A percentile compares a stretch with the other conserved stretches of the same genome.
These are phyloP conservation scores for Geopyxis carbonaria DNA, from an alignment of 495 filamentous ascomycete genomes.

Conservation along the genomic window DNA sequence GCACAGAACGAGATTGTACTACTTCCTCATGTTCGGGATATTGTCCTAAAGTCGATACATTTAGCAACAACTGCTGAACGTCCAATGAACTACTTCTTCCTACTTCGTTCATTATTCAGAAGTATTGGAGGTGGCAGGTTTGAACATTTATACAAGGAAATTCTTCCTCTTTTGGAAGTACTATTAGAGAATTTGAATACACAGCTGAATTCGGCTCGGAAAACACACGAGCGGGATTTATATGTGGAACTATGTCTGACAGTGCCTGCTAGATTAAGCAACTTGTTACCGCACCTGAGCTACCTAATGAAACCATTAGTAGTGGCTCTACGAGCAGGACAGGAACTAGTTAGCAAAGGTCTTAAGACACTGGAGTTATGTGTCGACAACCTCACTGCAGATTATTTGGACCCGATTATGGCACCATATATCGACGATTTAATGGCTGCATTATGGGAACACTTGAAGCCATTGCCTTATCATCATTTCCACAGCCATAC, in stretches of 20 bases:
- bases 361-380: constrained; percentile 87
- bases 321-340: constrained; percentile 76
- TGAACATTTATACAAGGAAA: constrained; percentile 94
- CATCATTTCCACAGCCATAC: constrained; percentile 95
- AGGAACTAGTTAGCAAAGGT: constrained; percentile 86
- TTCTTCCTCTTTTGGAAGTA: constrained; percentile 90
- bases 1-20: constrained; percentile 88
- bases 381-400: constrained; percentile 93
- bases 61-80: constrained; percentile 88
- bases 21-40: constrained; percentile 85
- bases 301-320: constrained; percentile 95
- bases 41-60: constrained; percentile 90
- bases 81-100: constrained; percentile 95
- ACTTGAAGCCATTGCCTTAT: constrained; percentile 78
- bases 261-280: constrained; percentile 84
- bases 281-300: constrained; percentile 89
- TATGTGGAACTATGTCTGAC: constrained; percentile 95
- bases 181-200: constrained; percentile 93
- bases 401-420: constrained; percentile 98
- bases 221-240: constrained; percentile 77
- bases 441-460: constrained; percentile 92
- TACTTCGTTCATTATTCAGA: constrained; percentile 78
- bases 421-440: constrained; percentile 95
- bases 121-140: constrained; percentile 96
- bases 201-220: constrained; percentile 69